Base-by-base conservation (phyloP, 2,329 filamentous ascomycete genomes). In the Uncinocarpus reesii region DNA sequence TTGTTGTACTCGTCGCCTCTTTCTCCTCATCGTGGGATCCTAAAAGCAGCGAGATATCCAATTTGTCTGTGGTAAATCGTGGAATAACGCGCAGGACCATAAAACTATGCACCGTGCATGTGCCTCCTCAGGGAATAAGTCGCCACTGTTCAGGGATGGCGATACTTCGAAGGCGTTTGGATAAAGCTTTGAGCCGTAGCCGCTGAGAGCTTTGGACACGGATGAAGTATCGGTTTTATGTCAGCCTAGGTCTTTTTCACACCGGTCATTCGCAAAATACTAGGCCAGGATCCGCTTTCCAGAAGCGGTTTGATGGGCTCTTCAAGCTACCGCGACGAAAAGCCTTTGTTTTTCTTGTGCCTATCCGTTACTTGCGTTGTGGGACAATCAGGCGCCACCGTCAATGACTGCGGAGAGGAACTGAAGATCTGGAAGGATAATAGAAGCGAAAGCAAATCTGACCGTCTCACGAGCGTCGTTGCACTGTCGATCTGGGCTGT, bases 11-110 rank as follows among this genome's bases (percentile, higher is more conserved):
- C 32, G 37, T 47, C 51, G 45, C 47, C 45, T 53, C 49, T 38
- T 53, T 43, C 48, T 56, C 54, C 46, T 53, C 54, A 52, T 56
- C 53, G 48, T 48, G 49, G 45, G 52, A 49, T 15, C 45, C 38
- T 42, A 56, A 20, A 47, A 56, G 51, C 48, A 47, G 46, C 48
- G 54, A 53, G 51, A 56, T 56, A 52, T 56, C 54, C 54, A 56
- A 53, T 32, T 55, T 56, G 53, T 34, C 51, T 51, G 49, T 51
- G 52, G 52, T 32, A 51, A 50, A 48, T 15, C 23, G 52, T 47
- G 50, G 51, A 42, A 44, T 21, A 23, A 52, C 42, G 20, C 50
- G 50, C 46, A 49, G 23, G 42, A 52, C 37, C 50, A 52, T 52
- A 52, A 42, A 38, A 16, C 26, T 42, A 28, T 20, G 37, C 40